Conservation (phyloP, 2,329 filamentous ascomycete genomes). For the Blastomyces gilchristii region DNA sequence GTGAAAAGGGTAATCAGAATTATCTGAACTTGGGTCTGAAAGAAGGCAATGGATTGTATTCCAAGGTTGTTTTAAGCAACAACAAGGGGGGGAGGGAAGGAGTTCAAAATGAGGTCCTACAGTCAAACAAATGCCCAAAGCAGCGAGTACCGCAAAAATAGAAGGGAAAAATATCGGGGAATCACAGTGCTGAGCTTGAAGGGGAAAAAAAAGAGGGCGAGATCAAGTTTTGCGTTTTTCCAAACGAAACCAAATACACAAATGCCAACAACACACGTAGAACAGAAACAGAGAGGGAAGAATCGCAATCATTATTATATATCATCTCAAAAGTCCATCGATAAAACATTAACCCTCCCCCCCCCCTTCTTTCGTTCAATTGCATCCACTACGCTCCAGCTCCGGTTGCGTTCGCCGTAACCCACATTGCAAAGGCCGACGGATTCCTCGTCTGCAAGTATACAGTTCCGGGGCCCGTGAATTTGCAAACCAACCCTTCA, state of each 20-base stretch:
- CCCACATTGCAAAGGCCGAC: conserved; percentile 48
- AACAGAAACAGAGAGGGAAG: too few species aligned
- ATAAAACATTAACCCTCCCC: neutral
- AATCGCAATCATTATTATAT: neutral
- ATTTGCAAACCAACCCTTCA: conserved; percentile 90
- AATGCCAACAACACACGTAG: neutral
- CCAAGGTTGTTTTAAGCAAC: too few species aligned
- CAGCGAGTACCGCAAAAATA: neutral
- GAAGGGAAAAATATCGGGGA: neutral
- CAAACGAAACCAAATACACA: neutral
- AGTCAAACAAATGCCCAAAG: neutral
- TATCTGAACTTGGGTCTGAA: too few species aligned
- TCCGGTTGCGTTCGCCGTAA: conserved; percentile 20
- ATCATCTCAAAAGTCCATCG: neutral
- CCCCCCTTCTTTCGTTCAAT: neutral
- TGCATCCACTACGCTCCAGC: conserved; percentile 1
- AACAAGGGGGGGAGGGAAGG: too few species aligned
- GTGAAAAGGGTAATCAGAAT: too few species aligned
- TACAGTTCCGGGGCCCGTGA: conserved; percentile 78
- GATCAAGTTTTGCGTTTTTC: neutral
- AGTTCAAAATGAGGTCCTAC: too few species aligned
- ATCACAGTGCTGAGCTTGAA: neutral
- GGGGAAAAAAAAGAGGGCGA: neutral
- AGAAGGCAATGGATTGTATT: too few species aligned
- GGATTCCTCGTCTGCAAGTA: conserved; percentile 90